phyloP scores from a whole-genome alignment of 331 rosid genomes.

The Acacia pycnantha region DNA sequence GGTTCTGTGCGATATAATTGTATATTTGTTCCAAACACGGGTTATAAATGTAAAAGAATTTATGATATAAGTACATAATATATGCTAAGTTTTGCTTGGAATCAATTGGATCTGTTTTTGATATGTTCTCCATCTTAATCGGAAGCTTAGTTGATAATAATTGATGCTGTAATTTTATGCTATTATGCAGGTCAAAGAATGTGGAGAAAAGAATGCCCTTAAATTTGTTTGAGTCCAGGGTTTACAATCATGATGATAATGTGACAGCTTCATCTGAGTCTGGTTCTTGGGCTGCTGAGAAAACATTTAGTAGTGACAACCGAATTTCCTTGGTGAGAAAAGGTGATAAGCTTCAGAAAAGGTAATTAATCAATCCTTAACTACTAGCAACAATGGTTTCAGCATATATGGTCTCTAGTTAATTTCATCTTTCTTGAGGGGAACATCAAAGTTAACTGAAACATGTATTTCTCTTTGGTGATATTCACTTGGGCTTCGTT shows the following conservation, averaged over 20 bases:
- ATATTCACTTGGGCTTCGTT: neutral
- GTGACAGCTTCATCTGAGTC: slow-evolving; percentile 60
- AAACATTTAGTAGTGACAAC: slow-evolving; percentile 67
- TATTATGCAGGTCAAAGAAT: slow-evolving; percentile 42
- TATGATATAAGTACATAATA: neutral
- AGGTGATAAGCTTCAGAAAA: slow-evolving; percentile 37
- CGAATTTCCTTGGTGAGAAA: slow-evolving; percentile 49
- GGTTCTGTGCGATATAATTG: neutral
- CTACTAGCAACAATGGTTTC: neutral
- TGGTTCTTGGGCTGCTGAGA: slow-evolving; percentile 61
- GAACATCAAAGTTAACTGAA: neutral
- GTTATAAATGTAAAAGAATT: neutral
- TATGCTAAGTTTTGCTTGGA: slow-evolving; percentile 6
- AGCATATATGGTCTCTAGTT: slow-evolving; percentile 27
- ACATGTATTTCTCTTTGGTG: neutral
- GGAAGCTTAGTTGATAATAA: neutral
- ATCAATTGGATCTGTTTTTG: slow-evolving; percentile 5
- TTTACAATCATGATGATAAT: slow-evolving; percentile 42
- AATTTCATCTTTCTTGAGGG: slow-evolving; percentile 18
- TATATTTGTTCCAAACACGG: neutral
- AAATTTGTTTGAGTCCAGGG: slow-evolving; percentile 39
- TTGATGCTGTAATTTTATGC: slow-evolving; percentile 22
- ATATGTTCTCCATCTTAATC: slow-evolving; percentile 6
- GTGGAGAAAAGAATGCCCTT: slow-evolving; percentile 39
- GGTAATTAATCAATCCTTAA: slow-evolving; percentile 33